Evolutionary conservation across 2,329 filamentous ascomycete species (phyloP).

Genomic region (Cyanodermella asteris): DNA sequence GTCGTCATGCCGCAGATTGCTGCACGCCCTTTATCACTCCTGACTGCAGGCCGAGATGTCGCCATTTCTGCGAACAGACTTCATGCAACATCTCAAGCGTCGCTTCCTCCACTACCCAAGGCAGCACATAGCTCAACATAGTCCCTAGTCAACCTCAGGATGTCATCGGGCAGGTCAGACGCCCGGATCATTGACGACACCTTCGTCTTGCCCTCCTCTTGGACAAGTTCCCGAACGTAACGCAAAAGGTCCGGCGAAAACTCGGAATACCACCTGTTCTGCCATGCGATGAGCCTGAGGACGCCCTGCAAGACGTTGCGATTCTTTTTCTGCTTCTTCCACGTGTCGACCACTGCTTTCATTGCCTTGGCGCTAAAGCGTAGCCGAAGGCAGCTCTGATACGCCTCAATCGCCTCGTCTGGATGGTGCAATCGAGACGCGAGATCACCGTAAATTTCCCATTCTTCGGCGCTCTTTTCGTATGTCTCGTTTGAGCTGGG

Average conservation of each 20-base stretch:
- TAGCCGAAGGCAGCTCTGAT: constrained; percentile 64
- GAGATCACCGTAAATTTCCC: constrained; percentile 88
- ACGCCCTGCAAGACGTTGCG: constrained; percentile 64
- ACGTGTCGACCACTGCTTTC: constrained; percentile 58
- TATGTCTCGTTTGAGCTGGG: constrained; percentile 42
- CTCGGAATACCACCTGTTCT: constrained; percentile 98
- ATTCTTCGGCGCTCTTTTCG: constrained; percentile 90
- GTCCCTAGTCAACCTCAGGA: constrained; percentile 85
- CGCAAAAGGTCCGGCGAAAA: constrained; percentile 83
- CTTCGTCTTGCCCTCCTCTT: constrained; percentile 94
- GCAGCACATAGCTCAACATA: constrained; percentile 88
- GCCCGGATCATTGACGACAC: constrained; percentile 93
- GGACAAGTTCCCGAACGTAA: constrained; percentile 77
- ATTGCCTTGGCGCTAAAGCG: constrained; percentile 89
- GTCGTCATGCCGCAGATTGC: too few relatives aligned
- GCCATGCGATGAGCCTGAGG: constrained; percentile 86
- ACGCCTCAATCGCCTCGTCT: constrained; percentile 83
- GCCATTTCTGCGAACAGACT: too few relatives aligned
- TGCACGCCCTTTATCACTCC: too few relatives aligned
- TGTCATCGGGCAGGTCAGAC: constrained; percentile 76
- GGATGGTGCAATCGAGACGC: constrained; percentile 82
- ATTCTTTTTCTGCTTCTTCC: constrained; percentile 57
- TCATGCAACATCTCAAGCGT: constrained; percentile 41
- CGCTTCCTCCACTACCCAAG: constrained; percentile 83
- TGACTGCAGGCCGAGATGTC: too few relatives aligned